These are phyloP conservation scores for Exophiala dermatitidis DNA, from an alignment of 2,329 filamentous ascomycete species.

Conservation along the genomic window DNA sequence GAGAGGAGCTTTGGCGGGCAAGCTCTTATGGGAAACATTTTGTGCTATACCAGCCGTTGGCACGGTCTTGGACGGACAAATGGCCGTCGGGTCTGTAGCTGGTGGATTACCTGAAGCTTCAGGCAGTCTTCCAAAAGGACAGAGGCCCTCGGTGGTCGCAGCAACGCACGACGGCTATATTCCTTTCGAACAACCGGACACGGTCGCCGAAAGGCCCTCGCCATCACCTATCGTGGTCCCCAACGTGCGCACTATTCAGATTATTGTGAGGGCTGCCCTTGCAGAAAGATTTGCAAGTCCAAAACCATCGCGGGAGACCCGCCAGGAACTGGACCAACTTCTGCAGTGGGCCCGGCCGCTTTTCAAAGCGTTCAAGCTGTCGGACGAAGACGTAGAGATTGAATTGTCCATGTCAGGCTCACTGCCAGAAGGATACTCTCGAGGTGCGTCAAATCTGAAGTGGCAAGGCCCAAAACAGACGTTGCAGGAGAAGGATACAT, in stretches of 20 bases:
- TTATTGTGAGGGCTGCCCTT: constrained; percentile 21
- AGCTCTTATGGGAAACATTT: constrained; percentile 44
- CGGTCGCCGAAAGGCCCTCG: not conserved
- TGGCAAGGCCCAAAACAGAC: not conserved
- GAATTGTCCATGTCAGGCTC: constrained; percentile 8
- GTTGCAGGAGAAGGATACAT: not conserved
- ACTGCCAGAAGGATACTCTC: not conserved
- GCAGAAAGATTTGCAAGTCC: constrained; percentile 6
- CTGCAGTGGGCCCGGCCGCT: constrained; percentile 12
- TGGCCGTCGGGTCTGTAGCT: too few relatives aligned
- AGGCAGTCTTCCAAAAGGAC: too few relatives aligned
- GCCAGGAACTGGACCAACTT: constrained; percentile 10
- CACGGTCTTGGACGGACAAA: not conserved
- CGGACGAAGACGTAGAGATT: constrained; percentile 11
- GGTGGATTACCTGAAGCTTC: too few relatives aligned
- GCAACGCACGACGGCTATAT: not conserved
- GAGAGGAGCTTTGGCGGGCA: constrained; percentile 44
- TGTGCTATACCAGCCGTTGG: constrained; percentile 31
- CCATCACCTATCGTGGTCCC: constrained; percentile 17
- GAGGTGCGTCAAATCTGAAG: not conserved
- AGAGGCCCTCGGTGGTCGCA: not conserved
- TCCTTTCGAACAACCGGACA: not conserved
- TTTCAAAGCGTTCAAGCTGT: constrained; percentile 6
- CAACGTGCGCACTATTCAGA: constrained; percentile 21
- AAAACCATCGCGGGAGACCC: not conserved